These are phyloP conservation scores for Tuber umbilicatum DNA, from an alignment of 495 filamentous ascomycete species.

Conservation along the genomic window DNA sequence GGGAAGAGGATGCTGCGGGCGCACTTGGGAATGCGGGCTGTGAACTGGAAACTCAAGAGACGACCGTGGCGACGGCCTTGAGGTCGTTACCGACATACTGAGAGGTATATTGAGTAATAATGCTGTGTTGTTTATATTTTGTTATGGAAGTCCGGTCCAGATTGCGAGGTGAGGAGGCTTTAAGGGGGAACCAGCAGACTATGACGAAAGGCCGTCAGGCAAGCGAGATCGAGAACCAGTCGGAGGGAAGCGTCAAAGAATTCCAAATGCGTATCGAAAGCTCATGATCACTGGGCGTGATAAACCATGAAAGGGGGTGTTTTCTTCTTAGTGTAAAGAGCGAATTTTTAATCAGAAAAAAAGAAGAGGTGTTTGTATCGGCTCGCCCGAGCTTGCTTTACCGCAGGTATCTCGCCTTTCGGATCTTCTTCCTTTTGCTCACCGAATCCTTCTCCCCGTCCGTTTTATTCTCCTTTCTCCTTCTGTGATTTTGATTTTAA, in stretches of 20 bases:
- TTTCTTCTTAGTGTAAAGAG: neutral
- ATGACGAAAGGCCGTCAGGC: conserved; percentile 32
- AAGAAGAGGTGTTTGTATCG: conserved; percentile 29
- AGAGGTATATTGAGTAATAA: conserved; percentile 2
- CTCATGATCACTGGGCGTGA: conserved; percentile 34
- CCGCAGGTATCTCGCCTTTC: neutral
- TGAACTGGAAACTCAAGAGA: conserved; percentile 31
- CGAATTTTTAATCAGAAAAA: conserved; percentile 1
- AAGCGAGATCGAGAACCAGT: conserved; percentile 24
- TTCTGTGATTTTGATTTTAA: neutral
- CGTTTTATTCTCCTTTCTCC: conserved; percentile 1
- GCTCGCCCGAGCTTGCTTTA: conserved; percentile 21
- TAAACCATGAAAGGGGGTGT: neutral
- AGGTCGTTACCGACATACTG: conserved; percentile 35
- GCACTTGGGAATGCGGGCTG: conserved; percentile 32
- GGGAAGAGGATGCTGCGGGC: conserved; percentile 26
- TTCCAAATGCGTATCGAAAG: conserved; percentile 26
- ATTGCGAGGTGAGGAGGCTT: conserved; percentile 3
- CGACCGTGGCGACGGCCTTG: conserved; percentile 32
- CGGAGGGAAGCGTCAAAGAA: conserved; percentile 25
- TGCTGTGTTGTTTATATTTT: conserved; percentile 1
- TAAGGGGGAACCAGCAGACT: conserved; percentile 6
- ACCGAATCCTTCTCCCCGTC: conserved; percentile 5
- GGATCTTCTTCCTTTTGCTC: conserved; percentile 1
- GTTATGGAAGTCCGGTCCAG: conserved; percentile 1